Conservation (phyloP, 345 rosid species). For the Hibiscus syriacus region DNA sequence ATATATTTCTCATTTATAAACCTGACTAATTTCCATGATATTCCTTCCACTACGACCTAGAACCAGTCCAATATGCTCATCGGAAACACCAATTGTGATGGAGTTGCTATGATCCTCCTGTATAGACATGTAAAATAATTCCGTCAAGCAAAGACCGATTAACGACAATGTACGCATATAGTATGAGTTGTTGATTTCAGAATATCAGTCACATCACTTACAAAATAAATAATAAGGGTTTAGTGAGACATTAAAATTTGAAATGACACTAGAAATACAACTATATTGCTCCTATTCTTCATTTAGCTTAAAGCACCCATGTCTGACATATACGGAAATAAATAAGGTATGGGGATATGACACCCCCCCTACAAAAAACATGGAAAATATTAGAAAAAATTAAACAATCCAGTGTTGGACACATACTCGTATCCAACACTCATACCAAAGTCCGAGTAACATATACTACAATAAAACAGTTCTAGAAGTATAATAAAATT, state of each 20-base stretch:
- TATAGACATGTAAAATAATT: slow-evolving; percentile 14
- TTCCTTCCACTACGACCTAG: slow-evolving; percentile 99
- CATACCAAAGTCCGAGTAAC: not conserved
- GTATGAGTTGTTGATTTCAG: not conserved
- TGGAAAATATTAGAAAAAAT: not conserved
- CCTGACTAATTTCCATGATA: slow-evolving; percentile 95
- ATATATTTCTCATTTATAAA: slow-evolving; percentile 13
- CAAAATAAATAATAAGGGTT: not conserved
- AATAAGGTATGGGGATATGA: not conserved
- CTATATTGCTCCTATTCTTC: not conserved
- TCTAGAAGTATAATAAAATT: not conserved
- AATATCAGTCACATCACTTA: not conserved
- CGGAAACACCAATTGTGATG: slow-evolving; percentile 77
- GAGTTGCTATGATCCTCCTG: slow-evolving; percentile 76
- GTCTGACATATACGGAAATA: not conserved
- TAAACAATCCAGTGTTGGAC: not conserved
- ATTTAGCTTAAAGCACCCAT: not conserved
- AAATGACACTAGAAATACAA: not conserved
- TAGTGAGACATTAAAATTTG: not conserved
- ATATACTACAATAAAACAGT: not conserved
- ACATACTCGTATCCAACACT: not conserved
- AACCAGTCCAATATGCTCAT: slow-evolving; percentile 91
- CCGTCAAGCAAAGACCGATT: slow-evolving; percentile 9
- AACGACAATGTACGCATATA: not conserved
- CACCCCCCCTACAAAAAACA: not conserved